These are phyloP conservation scores for Penicillium nucicola DNA, from an alignment of 495 filamentous ascomycete species.

Conservation along the genomic window DNA sequence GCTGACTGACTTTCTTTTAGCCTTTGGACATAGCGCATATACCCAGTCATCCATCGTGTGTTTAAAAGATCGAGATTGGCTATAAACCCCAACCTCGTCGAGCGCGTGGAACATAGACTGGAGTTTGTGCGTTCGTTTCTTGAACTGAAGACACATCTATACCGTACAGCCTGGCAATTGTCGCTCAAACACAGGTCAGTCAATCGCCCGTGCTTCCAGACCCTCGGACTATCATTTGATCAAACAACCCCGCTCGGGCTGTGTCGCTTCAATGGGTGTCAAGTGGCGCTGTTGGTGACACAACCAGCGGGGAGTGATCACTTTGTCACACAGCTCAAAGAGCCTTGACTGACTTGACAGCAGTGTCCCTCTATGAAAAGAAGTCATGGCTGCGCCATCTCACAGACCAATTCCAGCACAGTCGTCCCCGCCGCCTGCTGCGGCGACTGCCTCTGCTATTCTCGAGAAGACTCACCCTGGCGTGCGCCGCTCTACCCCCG, in stretches of 20 bases:
- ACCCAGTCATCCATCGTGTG: slow-evolving; percentile 8
- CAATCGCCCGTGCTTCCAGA: neutral
- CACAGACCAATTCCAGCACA: slow-evolving; percentile 20
- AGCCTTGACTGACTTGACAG: neutral
- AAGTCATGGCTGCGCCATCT: slow-evolving; percentile 33
- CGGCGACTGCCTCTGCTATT: slow-evolving; percentile 54
- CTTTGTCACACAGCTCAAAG: neutral
- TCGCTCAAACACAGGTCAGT: slow-evolving; percentile 13
- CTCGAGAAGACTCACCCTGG: slow-evolving; percentile 68
- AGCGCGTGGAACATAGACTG: slow-evolving; percentile 20
- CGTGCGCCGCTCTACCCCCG: slow-evolving; percentile 77
- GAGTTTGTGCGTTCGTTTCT: slow-evolving; percentile 11
- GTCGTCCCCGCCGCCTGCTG: slow-evolving; percentile 24
- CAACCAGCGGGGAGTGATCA: neutral
- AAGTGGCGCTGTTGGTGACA: slow-evolving; percentile 5
- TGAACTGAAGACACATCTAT: neutral
- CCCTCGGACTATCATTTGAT: neutral
- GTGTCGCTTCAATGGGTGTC: slow-evolving; percentile 7
- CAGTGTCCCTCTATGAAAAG: slow-evolving; percentile 7
- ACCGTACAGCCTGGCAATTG: slow-evolving; percentile 1
- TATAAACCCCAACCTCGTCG: slow-evolving; percentile 1
- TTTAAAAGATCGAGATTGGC: slow-evolving; percentile 12
- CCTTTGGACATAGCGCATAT: slow-evolving; percentile 18
- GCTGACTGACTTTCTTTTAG: slow-evolving; percentile 9
- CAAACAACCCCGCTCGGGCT: slow-evolving; percentile 4